phyloP scores from a whole-genome alignment of 2,329 filamentous ascomycete species.

The Fusarium humuli region DNA sequence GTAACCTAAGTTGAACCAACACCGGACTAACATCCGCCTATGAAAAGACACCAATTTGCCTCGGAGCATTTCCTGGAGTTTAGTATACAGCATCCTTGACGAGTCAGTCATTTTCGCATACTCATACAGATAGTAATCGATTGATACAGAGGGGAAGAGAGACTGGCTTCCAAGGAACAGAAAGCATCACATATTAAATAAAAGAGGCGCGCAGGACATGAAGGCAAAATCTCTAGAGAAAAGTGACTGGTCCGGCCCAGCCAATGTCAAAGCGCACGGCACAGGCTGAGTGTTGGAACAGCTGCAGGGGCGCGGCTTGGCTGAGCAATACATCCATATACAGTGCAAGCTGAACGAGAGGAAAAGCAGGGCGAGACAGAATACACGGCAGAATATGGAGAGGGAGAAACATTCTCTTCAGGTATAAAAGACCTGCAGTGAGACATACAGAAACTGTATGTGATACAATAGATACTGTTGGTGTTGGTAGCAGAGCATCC shows the following conservation, averaged over 20 bases:
- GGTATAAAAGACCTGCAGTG: constrained; percentile 8
- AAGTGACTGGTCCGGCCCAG: not conserved
- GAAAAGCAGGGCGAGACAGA: not conserved
- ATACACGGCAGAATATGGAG: not conserved
- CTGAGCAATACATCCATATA: not conserved
- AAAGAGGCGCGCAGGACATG: constrained; percentile 1
- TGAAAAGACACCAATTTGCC: not conserved
- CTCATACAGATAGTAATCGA: not conserved
- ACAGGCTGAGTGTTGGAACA: constrained; percentile 26
- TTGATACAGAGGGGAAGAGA: not conserved
- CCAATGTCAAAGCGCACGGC: constrained; percentile 36
- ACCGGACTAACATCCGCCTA: not conserved
- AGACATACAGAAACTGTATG: constrained; percentile 12
- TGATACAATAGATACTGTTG: not conserved
- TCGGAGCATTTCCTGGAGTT: not conserved
- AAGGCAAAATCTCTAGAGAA: not conserved
- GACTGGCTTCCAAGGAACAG: not conserved
- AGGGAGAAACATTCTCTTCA: constrained; percentile 1
- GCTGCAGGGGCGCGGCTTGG: constrained; percentile 28
- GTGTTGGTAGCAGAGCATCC: not conserved
- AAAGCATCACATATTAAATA: not conserved
- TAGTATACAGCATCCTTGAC: not conserved
- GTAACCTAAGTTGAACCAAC: not conserved
- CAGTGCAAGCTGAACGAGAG: not conserved
- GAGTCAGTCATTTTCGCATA: constrained; percentile 6